These are phyloP conservation scores for Apocynum venetum DNA, from an alignment of 257 asterid genomes.

Conservation along the genomic window DNA sequence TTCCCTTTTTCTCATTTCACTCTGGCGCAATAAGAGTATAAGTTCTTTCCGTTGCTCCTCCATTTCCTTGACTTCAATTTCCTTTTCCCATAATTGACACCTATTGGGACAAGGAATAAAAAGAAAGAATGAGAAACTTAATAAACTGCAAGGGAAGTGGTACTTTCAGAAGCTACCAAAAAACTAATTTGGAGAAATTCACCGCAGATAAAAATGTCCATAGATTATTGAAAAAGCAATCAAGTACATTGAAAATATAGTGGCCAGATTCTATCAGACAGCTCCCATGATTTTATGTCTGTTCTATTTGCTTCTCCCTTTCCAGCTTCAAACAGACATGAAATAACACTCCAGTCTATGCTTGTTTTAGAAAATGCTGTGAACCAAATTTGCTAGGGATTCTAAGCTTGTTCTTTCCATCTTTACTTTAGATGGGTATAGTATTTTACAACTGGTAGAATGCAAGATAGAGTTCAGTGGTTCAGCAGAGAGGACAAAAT, in stretches of 20 bases:
- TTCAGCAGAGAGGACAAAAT: not conserved
- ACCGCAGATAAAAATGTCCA: not conserved
- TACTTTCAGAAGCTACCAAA: not conserved
- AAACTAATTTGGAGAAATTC: not conserved
- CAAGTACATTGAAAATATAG: not conserved
- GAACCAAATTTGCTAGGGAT: not conserved
- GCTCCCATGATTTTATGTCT: not conserved
- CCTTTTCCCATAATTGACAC: slow-evolving; percentile 90
- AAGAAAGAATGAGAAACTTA: not conserved
- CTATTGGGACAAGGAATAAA: slow-evolving; percentile 28
- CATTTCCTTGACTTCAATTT: slow-evolving; percentile 83
- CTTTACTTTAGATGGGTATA: not conserved
- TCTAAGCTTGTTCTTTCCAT: not conserved
- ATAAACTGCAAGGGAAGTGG: not conserved
- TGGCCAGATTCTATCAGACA: not conserved
- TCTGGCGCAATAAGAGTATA: slow-evolving; percentile 71
- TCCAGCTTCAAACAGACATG: not conserved
- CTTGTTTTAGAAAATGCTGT: not conserved
- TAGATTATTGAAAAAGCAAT: not conserved
- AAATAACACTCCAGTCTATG: not conserved
- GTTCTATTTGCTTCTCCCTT: not conserved
- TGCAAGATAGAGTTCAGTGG: not conserved
- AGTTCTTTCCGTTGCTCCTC: slow-evolving; percentile 94
- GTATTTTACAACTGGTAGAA: not conserved
- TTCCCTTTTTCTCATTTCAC: slow-evolving; percentile 83